Base-by-base conservation (phyloP, 2,329 filamentous ascomycete species). In the Elsinoe ampelina region DNA sequence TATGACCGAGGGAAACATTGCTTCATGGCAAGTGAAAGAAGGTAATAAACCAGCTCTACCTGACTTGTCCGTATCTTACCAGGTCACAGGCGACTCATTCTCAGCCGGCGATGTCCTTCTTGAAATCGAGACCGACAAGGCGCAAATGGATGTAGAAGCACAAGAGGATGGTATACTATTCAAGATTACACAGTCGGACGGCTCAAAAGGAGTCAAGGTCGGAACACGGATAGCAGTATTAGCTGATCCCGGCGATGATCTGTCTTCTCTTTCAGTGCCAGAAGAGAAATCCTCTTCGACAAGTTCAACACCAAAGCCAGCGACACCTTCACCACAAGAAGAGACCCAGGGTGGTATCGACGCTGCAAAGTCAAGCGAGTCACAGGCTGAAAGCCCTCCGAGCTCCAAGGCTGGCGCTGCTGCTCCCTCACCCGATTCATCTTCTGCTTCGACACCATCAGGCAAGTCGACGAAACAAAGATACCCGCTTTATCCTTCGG, bases 51-150 rank as follows among this genome's bases (percentile, higher is more conserved):
- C 12, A 34, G 13, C n/a, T 32, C 35, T 36, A 22, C 22, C 7
- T 7, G 26, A 30, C 4, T 30, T 5, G 7, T 30, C 26, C 55
- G 20, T 52, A 51, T 8, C 57, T 57, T 63, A 70, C 59, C 67
- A 58, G 38, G 39, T 38, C 20, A 22, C 57, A 77, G 75, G 89
- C 68, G 87, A 93, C 64, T 79, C 82, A 54, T 95, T 89, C 72
- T 77, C 81, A 51, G 86, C 89, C 58, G 89, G 89, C 63, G 89
- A 95, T 71, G 88, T 95, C 32, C 79, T 95, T 54, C 82, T 95
- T 59, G 89, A 95, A 73, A 93, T 95, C 69, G 89, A 95, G 75
- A 95, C 89, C 58, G 89, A 95, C 73, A 95, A 95, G 78, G 89
- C 89, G 57, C 88, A 88, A 57, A 95, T 95, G 89, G 90, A 95